Conservation (phyloP, 768 basidiomycete species). For the Leucosporidium creatinivorum region DNA sequence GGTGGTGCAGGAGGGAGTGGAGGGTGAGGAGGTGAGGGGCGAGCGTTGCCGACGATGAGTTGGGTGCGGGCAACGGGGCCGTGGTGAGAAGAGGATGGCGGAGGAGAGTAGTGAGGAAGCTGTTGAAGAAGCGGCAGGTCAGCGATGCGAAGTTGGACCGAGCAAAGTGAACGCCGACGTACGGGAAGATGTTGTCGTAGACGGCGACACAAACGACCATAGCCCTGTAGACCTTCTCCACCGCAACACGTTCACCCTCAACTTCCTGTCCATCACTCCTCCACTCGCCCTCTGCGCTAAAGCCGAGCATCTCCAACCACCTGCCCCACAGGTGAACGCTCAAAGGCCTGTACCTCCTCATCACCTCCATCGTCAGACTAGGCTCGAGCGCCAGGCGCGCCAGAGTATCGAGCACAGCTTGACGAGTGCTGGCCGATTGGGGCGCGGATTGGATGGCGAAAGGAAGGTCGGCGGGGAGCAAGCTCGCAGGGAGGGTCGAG, state of each 20-base stretch:
- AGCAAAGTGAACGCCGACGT: background rate
- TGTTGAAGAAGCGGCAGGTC: slow-evolving; percentile 39
- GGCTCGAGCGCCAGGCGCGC: slow-evolving; percentile 58
- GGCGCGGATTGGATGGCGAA: background rate
- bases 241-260: slow-evolving; percentile 38
- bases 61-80: slow-evolving; percentile 42
- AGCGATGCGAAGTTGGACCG: slow-evolving; percentile 51
- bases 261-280: slow-evolving; percentile 15
- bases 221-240: slow-evolving; percentile 44
- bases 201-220: slow-evolving; percentile 37
- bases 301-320: slow-evolving; percentile 57
- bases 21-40: slow-evolving; percentile 23
- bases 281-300: slow-evolving; percentile 40
- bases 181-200: slow-evolving; percentile 42
- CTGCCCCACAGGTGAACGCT: slow-evolving; percentile 69
- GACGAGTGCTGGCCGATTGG: background rate
- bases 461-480: background rate
- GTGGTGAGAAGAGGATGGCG: slow-evolving; percentile 47
- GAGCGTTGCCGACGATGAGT: slow-evolving; percentile 13
- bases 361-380: slow-evolving; percentile 57
- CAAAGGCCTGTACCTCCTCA: slow-evolving; percentile 65
- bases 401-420: slow-evolving; percentile 49
- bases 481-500: background rate
- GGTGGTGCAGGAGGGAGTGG: slow-evolving; percentile 13
- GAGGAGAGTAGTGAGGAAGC: slow-evolving; percentile 14